These are phyloP conservation scores for Aurifilum marmelostoma DNA, from an alignment of 2,329 filamentous ascomycete genomes.

Conservation along the genomic window DNA sequence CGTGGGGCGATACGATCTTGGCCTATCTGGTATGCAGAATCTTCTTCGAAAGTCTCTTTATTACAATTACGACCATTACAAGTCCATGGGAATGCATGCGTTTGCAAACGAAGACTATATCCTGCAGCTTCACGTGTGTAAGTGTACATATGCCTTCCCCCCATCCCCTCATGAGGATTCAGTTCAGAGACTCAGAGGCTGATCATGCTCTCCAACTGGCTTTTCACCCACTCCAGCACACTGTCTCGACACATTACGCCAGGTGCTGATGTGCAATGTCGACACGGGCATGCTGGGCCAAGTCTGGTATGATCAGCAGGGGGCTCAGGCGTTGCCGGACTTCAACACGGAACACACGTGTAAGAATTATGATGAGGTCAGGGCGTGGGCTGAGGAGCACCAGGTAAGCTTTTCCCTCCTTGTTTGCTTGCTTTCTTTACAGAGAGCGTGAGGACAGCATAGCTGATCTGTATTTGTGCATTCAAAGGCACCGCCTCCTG, in stretches of 20 bases:
- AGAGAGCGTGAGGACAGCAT: neutral
- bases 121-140: constrained; percentile 60
- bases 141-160: constrained; percentile 46
- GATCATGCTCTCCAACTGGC: neutral
- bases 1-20: neutral
- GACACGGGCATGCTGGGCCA: constrained; percentile 65
- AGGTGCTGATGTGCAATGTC: constrained; percentile 65
- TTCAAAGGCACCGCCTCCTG: neutral
- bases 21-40: constrained; percentile 44
- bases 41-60: constrained; percentile 60
- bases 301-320: constrained; percentile 56
- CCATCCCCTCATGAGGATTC: neutral
- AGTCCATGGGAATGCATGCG: constrained; percentile 49
- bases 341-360: constrained; percentile 65
- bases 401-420: constrained; percentile 46
- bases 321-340: constrained; percentile 58
- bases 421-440: too few species aligned
- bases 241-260: constrained; percentile 63
- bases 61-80: constrained; percentile 64
- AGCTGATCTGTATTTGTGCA: neutral
- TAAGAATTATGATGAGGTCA: constrained; percentile 39
- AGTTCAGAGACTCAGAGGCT: neutral
- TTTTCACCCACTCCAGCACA: constrained; percentile 47
- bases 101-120: constrained; percentile 61
- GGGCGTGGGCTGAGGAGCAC: constrained; percentile 54